A percentile compares a stretch with the other conserved stretches of the same genome.
These are phyloP conservation scores for Candida andamanensis DNA, from an alignment of 805 yeast species.

Conservation along the genomic window DNA sequence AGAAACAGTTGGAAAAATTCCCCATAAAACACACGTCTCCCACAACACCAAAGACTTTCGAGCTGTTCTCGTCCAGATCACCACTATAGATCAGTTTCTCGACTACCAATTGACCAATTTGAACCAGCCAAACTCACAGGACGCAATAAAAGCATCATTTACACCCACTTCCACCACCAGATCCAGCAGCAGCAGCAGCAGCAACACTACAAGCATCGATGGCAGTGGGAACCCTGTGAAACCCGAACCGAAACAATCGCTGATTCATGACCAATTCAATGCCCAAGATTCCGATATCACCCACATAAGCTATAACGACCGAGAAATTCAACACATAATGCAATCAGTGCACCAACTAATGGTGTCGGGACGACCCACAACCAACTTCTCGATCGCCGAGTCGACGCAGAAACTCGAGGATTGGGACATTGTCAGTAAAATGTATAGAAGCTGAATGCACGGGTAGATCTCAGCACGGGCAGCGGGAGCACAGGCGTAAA, in stretches of 20 bases:
- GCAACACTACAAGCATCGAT: no score
- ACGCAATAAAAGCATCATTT: no score
- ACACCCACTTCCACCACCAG: no score
- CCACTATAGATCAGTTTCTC: no score
- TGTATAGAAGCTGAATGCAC: slow-evolving; percentile 3
- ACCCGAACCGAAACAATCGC: no score
- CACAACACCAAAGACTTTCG: background rate
- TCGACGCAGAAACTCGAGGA: slow-evolving; percentile 13
- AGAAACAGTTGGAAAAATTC: slow-evolving; percentile 9
- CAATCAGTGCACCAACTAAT: slow-evolving; percentile 26
- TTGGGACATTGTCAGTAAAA: slow-evolving; percentile 13
- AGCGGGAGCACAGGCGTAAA: background rate
- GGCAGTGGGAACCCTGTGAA: no score
- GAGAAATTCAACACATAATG: slow-evolving; percentile 23
- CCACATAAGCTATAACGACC: background rate
- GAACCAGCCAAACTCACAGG: no score
- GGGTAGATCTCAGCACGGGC: background rate
- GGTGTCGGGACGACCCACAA: slow-evolving; percentile 12
- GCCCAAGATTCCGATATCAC: background rate
- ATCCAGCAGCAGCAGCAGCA: no score
- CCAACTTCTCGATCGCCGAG: slow-evolving; percentile 13
- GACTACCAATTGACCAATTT: no score
- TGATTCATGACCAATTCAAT: no score
- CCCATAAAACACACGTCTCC: no score
- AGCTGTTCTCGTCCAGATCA: no score